phyloP scores from a whole-genome alignment of 2,329 filamentous ascomycete genomes.

The Fusarium nematophilum region DNA sequence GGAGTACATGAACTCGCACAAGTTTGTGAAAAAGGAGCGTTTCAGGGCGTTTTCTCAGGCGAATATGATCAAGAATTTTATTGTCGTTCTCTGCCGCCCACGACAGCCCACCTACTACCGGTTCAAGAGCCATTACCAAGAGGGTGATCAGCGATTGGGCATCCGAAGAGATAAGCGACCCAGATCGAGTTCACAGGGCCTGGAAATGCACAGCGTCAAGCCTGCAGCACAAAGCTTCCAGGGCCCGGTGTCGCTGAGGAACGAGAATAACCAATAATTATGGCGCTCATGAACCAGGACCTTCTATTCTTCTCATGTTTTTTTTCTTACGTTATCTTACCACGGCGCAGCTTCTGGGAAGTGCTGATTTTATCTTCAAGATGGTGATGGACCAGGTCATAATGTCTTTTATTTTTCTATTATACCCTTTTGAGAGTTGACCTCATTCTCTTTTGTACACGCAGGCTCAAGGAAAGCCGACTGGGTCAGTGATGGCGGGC shows the following conservation, averaged over 20 bases:
- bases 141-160: conserved; percentile 88
- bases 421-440: conserved; percentile 37
- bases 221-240: conserved; percentile 62
- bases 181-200: conserved; percentile 71
- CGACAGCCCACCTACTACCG: conserved; percentile 88
- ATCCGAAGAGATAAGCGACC: conserved; percentile 51
- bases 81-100: conserved; percentile 83
- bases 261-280: conserved; percentile 42
- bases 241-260: conserved; percentile 62
- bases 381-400: conserved; percentile 29
- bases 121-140: conserved; percentile 81
- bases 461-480: conserved; percentile 31
- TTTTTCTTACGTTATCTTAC: conserved; percentile 19
- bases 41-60: conserved; percentile 91
- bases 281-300: conserved; percentile 3
- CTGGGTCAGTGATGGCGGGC: conserved; percentile 16
- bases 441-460: conserved; percentile 19
- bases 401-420: conserved; percentile 38
- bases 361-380: conserved; percentile 35
- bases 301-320: conserved; percentile 16
- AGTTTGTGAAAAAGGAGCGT: conserved; percentile 91
- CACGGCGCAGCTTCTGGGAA: conserved; percentile 42
- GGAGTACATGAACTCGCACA: conserved; percentile 96
- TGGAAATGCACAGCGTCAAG: conserved; percentile 79
- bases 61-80: conserved; percentile 79